Evolutionary conservation across 768 basidiomycete genomes (phyloP), one percentile per base, ranked within the genome.

Genomic region (Russula emetica): DNA sequence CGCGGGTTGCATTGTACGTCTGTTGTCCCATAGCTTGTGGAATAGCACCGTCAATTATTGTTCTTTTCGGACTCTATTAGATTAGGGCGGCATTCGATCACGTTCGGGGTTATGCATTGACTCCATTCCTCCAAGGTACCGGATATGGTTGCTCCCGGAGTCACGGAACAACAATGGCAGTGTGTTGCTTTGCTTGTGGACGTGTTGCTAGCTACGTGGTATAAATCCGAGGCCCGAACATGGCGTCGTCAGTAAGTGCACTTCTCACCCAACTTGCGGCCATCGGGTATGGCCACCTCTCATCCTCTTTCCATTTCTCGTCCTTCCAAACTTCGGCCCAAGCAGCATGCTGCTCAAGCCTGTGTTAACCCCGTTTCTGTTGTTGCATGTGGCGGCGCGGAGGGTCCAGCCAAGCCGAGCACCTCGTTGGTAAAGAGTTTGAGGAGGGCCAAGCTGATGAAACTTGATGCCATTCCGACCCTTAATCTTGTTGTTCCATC

Each of bases 291-390:
- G 62, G 60, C 55, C 47, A 22, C 60, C 26, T 40, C 52, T 16
- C 50, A 14, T 26, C 28, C 44, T 53, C 47, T 58, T 47, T 49
- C 58, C 11, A 55, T 67, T 44, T 67, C 66, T 51, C 60, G 66
- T 49, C 68, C 68, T 40, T 60, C 58, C 56, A 67, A 57, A 30
- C 56, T 67, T n/a, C 66, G 55, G 20, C 50, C 42, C 44, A 67
- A 69, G 51, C 55, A 45, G 28, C 60, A 49, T 40, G 38, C 68
- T 40, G 26, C 68, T 26, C 56, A n/a, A 55, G 49, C 62, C 51
- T 64, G 60, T 56, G 36, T 60, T 34, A 55, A 50, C 24, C 47
- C 44, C 34, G 45, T 63, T 45, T 56, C 66, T 10, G 56, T 59
- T 24, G 55, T 60, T 18, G 66, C 59, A 13, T 53, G 50, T 45